Conservation (phyloP, 345 rosid species). For the Eucalyptus curtisii region DNA sequence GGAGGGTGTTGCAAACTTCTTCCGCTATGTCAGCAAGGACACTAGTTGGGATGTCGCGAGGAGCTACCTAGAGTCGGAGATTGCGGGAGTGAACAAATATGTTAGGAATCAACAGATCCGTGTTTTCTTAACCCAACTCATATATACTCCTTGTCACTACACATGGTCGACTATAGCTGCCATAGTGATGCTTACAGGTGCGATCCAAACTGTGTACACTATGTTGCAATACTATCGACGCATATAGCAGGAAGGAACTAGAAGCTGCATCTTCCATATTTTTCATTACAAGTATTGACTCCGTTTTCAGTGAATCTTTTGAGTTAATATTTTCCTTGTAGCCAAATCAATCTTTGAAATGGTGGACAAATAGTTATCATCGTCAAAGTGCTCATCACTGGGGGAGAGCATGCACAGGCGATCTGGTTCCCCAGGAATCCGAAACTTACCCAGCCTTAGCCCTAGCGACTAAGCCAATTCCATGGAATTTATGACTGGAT, state of each 20-base stretch:
- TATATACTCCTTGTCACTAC: not conserved
- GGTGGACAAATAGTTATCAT: not conserved
- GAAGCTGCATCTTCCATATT: not conserved
- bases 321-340: not conserved
- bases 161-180: not conserved
- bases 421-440: too few species aligned
- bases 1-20: not conserved
- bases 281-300: not conserved
- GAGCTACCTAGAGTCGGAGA: not conserved
- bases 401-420: too few species aligned
- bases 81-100: too few species aligned
- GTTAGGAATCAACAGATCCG: not conserved
- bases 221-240: not conserved
- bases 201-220: not conserved
- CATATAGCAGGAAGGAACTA: not conserved
- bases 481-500: too few species aligned
- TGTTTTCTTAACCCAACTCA: not conserved
- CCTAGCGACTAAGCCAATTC: too few species aligned
- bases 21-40: not conserved
- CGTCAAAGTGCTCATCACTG: not conserved
- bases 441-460: too few species aligned
- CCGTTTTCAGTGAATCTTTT: not conserved
- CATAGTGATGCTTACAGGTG: not conserved
- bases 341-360: too few species aligned
- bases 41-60: not conserved